A percentile compares a stretch with the other conserved stretches of the same genome.
phyloP scores from a whole-genome alignment of 2,329 filamentous ascomycete species.

The Colletotrichum tabaci region DNA sequence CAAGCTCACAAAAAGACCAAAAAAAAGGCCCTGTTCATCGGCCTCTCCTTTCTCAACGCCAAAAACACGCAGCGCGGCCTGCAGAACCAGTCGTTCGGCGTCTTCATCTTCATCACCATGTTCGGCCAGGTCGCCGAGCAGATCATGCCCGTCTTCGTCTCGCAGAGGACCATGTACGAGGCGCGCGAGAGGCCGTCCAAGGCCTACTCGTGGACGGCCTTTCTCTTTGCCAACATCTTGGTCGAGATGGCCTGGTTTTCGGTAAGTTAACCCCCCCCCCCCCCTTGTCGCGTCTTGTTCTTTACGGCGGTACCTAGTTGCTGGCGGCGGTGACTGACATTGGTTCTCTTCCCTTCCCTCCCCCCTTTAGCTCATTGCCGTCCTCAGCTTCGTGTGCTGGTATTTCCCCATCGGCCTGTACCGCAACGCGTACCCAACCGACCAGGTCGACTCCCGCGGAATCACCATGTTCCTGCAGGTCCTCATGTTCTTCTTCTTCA shows the following conservation, averaged over 20 bases:
- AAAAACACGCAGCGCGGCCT: conserved; percentile 74
- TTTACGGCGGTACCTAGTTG: background rate
- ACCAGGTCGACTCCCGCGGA: conserved; percentile 63
- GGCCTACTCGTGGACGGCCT: conserved; percentile 78
- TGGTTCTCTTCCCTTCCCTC: too few relatives aligned
- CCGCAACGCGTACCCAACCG: conserved; percentile 68
- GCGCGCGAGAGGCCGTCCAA: conserved; percentile 77
- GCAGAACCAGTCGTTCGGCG: conserved; percentile 79
- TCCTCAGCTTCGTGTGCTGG: conserved; percentile 75
- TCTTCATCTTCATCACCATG: conserved; percentile 80
- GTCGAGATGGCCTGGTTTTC: conserved; percentile 80
- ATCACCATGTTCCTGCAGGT: conserved; percentile 75
- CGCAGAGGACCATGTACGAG: conserved; percentile 79
- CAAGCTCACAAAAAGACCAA: too few relatives aligned
- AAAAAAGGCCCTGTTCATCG: conserved; percentile 71
- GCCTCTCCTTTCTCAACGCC: conserved; percentile 76
- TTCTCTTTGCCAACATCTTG: conserved; percentile 72
- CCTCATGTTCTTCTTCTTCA: conserved; percentile 75
- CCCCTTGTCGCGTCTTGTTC: conserved; percentile 40
- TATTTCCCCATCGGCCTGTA: conserved; percentile 79
- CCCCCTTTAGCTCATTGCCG: conserved; percentile 45
- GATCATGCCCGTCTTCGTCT: conserved; percentile 80
- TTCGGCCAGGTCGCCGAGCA: conserved; percentile 77
- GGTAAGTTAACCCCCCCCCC: conserved; percentile 55
- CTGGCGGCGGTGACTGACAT: background rate